Base-by-base conservation (phyloP, 2,329 filamentous ascomycete species). In the Cladosporium oxysporum region DNA sequence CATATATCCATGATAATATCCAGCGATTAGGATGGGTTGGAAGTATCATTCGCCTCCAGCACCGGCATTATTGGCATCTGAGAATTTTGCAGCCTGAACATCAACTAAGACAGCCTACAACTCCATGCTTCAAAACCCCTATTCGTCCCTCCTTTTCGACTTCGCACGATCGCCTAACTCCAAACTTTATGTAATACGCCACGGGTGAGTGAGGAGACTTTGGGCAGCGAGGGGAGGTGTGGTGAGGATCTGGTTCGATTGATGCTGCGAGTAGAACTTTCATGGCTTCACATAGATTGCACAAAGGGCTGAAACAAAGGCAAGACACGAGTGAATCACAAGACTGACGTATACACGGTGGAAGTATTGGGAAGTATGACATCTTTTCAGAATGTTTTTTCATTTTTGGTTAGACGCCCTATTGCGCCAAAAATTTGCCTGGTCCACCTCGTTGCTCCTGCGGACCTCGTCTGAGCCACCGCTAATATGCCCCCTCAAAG, bases 191-290 rank as follows among this genome's bases (percentile, higher is more conserved):
- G 23, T 11, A 47, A 59, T 59, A 59, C 57, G 21, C 57, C 57
- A 11, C 21, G 57, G 33, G 18, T 59, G 35, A 59, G 57, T n/a
- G 21, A 59, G 37, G 57, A 59, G 57, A 59, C 57, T 10, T 18
- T 59, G 57, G 57, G 26, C 12, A 47, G 57, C 91, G 41, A 21
- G 10, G 41, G 41, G 41, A 47, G 41, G 37, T 5, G 18, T 8
- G 6, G 37, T 47, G 41, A n/a, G 41, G 41, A 21, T 21, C 21
- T 21, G 41, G 41, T 44, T 44, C 10, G 37, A 44, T 44, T 44
- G 18, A 44, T 11, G 41, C 10, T 44, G 41, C 3, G 37, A 44
- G 33, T 12, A 35, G 33, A 8, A 35, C 33, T 3, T 35, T 12
- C 10, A 12, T 10, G 33, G 33, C 33, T 35, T 3, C 3, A 1